Evolutionary conservation across 2,329 filamentous ascomycete genomes (phyloP).

Genomic region (Xylaria sp.): DNA sequence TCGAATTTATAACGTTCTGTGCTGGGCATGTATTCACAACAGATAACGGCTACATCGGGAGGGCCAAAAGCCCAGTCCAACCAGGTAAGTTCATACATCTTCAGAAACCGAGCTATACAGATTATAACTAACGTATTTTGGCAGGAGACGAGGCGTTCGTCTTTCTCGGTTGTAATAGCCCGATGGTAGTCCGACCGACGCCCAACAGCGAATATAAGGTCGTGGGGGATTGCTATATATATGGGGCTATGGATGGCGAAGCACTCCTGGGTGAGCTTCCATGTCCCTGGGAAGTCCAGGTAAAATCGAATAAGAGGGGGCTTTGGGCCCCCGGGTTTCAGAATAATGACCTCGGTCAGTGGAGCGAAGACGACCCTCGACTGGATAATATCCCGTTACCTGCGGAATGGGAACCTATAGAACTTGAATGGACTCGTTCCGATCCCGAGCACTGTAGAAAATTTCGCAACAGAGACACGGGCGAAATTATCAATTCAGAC

Average conservation of each 20-base stretch:
- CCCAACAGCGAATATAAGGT: slow-evolving; percentile 30
- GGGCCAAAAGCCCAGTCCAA: not conserved
- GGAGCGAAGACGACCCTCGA: slow-evolving; percentile 32
- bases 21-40: slow-evolving; percentile 17
- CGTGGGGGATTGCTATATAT: slow-evolving; percentile 38
- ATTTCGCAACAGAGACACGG: slow-evolving; percentile 34
- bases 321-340: slow-evolving; percentile 1
- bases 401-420: slow-evolving; percentile 34
- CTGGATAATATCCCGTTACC: slow-evolving; percentile 32
- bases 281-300: slow-evolving; percentile 21
- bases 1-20: not conserved
- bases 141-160: slow-evolving; percentile 40
- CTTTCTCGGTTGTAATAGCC: slow-evolving; percentile 35
- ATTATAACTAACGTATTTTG: not conserved
- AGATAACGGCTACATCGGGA: slow-evolving; percentile 32
- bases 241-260: slow-evolving; percentile 41
- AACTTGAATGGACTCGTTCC: slow-evolving; percentile 26
- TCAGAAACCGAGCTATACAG: not conserved
- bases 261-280: slow-evolving; percentile 34
- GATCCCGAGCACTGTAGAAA: slow-evolving; percentile 34
- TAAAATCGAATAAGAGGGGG: not conserved
- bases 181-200: slow-evolving; percentile 33
- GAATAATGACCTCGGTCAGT: not conserved
- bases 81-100: slow-evolving; percentile 19
- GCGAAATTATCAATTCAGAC: slow-evolving; percentile 40